Evolutionary conservation across 495 filamentous ascomycete genomes (phyloP).

Genomic region (Lichenothelia convexa): DNA sequence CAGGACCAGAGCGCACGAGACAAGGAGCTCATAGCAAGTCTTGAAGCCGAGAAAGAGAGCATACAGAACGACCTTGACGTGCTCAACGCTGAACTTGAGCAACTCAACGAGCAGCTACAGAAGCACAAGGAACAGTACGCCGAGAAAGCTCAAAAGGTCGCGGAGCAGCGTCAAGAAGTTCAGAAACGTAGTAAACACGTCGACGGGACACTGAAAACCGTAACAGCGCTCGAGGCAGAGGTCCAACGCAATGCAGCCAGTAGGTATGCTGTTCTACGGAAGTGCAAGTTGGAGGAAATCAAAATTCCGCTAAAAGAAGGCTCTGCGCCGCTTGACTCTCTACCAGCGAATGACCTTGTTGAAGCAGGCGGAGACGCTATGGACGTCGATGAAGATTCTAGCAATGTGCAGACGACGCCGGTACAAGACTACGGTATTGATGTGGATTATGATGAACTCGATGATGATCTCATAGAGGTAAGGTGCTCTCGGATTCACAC

Average conservation of each 20-base stretch:
- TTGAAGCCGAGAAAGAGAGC: slow-evolving; percentile 52
- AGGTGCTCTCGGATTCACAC: no score
- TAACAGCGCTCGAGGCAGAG: slow-evolving; percentile 59
- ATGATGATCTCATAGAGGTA: slow-evolving; percentile 69
- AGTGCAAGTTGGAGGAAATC: slow-evolving; percentile 87
- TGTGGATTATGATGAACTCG: slow-evolving; percentile 70
- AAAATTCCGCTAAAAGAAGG: slow-evolving; percentile 59
- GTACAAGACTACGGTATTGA: slow-evolving; percentile 86
- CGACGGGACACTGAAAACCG: slow-evolving; percentile 57
- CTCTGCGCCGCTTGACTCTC: slow-evolving; percentile 56
- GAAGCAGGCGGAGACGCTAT: slow-evolving; percentile 25
- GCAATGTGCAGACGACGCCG: slow-evolving; percentile 10
- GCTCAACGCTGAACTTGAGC: slow-evolving; percentile 57
- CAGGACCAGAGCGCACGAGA: slow-evolving; percentile 49
- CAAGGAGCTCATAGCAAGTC: slow-evolving; percentile 41
- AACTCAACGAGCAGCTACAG: slow-evolving; percentile 51
- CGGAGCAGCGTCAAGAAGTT: slow-evolving; percentile 61
- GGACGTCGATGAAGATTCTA: slow-evolving; percentile 12
- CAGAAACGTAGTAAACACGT: slow-evolving; percentile 68
- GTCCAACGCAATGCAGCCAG: slow-evolving; percentile 67
- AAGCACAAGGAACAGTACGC: slow-evolving; percentile 44
- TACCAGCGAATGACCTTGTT: slow-evolving; percentile 72
- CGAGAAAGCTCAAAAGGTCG: slow-evolving; percentile 57
- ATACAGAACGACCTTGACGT: slow-evolving; percentile 57
- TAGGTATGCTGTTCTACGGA: slow-evolving; percentile 65